These are phyloP conservation scores for Gaeumannomyces sp. DNA, from an alignment of 2,329 filamentous ascomycete genomes.

Conservation along the genomic window DNA sequence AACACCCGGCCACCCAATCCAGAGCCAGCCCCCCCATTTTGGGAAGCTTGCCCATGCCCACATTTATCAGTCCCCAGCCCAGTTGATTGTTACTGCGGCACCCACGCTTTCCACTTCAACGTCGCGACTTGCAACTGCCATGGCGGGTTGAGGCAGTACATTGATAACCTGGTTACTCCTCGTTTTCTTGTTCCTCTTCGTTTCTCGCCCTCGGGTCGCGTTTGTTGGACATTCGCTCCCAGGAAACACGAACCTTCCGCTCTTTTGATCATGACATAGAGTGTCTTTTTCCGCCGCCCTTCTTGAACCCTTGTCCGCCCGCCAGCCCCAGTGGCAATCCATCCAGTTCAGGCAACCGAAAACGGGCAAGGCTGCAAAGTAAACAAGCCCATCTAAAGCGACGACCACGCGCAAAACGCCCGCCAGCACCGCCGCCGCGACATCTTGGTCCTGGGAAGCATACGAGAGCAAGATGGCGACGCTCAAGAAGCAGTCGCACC, in stretches of 20 bases:
- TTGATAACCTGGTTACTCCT: not conserved
- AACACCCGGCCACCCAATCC: not conserved
- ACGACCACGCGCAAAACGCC: not conserved
- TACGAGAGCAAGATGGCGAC: conserved; percentile 35
- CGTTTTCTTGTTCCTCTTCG: not conserved
- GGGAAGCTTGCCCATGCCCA: not conserved
- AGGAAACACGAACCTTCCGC: not conserved
- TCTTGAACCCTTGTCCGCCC: not conserved
- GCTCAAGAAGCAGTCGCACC: conserved; percentile 43
- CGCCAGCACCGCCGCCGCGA: not conserved
- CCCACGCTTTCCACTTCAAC: not conserved
- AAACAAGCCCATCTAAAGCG: not conserved
- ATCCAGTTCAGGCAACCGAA: not conserved
- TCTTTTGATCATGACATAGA: not conserved
- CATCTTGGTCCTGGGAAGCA: not conserved
- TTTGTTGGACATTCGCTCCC: too few species aligned
- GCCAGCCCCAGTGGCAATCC: not conserved
- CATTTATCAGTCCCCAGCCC: not conserved
- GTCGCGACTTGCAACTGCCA: not conserved
- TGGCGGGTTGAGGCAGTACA: not conserved
- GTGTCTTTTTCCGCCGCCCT: not conserved
- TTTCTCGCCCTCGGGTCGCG: not conserved
- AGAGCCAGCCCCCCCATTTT: not conserved
- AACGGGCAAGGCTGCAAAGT: not conserved
- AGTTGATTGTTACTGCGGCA: not conserved